Evolutionary conservation across 257 asterid species (phyloP).

Genomic region (Gentiana straminea): DNA sequence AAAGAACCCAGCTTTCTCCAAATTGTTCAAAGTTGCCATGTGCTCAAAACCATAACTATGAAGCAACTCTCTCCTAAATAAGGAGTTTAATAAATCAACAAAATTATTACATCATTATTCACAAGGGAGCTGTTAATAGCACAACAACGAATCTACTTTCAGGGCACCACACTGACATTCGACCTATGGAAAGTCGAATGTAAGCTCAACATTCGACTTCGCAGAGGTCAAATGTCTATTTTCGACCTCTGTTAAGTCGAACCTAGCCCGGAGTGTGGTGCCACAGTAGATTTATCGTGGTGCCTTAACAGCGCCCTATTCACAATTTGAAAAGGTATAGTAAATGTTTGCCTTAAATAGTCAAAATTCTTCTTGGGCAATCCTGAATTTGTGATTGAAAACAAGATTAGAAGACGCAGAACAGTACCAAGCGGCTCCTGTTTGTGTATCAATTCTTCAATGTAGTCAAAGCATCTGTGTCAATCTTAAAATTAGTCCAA

Average conservation of each 20-base stretch:
- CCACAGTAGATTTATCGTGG: too few relatives aligned
- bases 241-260: not conserved
- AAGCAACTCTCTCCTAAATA: conserved; percentile 82
- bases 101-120: too few relatives aligned
- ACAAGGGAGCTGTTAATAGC: conserved; percentile 1
- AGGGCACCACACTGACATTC: too few relatives aligned
- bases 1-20: conserved; percentile 90
- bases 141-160: not conserved
- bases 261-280: not conserved
- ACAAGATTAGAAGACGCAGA: conserved; percentile 69
- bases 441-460: conserved; percentile 92
- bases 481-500: conserved; percentile 1
- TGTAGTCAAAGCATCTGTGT: conserved; percentile 81
- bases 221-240: too few relatives aligned
- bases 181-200: too few relatives aligned
- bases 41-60: conserved; percentile 98
- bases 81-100: conserved; percentile 11
- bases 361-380: conserved; percentile 74
- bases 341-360: conserved; percentile 65
- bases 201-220: too few relatives aligned
- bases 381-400: conserved; percentile 89
- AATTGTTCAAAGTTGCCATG: conserved; percentile 69
- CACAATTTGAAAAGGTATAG: not conserved
- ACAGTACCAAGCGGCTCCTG: conserved; percentile 82
- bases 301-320: not conserved